Base-by-base conservation (phyloP, 1,284 basidiomycete species). In the Trametes polyzona region DNA sequence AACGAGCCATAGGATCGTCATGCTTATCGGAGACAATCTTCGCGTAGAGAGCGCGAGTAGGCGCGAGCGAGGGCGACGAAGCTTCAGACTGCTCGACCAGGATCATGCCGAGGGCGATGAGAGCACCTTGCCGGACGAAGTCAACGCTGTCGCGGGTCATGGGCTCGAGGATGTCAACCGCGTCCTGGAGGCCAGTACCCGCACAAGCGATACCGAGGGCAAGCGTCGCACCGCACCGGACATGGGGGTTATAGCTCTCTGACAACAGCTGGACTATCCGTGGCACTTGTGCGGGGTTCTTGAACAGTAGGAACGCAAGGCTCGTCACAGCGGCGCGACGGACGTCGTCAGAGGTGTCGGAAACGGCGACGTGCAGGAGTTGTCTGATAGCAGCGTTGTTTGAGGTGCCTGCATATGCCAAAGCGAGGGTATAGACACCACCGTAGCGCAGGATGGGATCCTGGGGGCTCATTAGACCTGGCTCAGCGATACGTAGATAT, bases 161-260 rank as follows among this genome's bases (percentile, higher is more conserved):
- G 6, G 96, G 96, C 73, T 97, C 93, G 55, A 98, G 78, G 61
- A 98, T 92, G 64, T 95, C 93, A 54, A 98, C 87, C 11, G 96
- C 96, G 72, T 97, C 94, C 86, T 92, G 90, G 49, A 96, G 83
- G 56, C 95, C 96, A 21, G 96, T 98, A n/a, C 96, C 96, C 21
- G 96, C 95, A 67, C 95, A 98, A 16, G 95, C 93, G 64, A 98
- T 95, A 67, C 95, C 95, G 12, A 98, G 80, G 26, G 95, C 95
- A 39, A 98, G 82, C 3, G 96, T 96, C 29, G 95, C 95, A 66
- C 95, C 95, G 66, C 95, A 97, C 47, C 96, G 85, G 26, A 98
- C 95, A 70, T 97, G 95, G n/a, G 96, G 95, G 71, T 98, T 98
- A 75, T 98, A 98, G 69, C 94, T 96, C 78, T 98, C 96, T 64